A percentile compares a stretch with the other conserved stretches of the same genome.
phyloP scores from a whole-genome alignment of 768 basidiomycete genomes.

The Amanita fuliginea region DNA sequence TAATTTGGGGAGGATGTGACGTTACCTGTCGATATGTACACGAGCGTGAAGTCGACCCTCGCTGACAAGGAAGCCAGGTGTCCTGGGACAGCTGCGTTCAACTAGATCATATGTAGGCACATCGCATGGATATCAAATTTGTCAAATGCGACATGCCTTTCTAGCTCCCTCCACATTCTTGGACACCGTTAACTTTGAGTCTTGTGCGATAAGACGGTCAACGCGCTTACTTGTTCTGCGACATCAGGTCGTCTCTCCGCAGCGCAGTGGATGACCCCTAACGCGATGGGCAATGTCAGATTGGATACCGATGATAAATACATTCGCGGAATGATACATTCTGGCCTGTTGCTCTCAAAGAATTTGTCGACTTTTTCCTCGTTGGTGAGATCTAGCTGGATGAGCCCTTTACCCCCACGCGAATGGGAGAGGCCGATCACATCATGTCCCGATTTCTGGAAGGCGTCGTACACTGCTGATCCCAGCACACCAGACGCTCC shows the following conservation, averaged over 20 bases:
- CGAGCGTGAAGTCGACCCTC: slow-evolving; percentile 51
- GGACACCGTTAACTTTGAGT: not conserved
- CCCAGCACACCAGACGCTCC: slow-evolving; percentile 93
- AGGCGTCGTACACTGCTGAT: slow-evolving; percentile 60
- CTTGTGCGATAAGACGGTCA: too few species aligned
- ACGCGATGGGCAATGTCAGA: slow-evolving; percentile 5
- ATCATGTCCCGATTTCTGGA: slow-evolving; percentile 31
- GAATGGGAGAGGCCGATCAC: slow-evolving; percentile 68
- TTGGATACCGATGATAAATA: not conserved
- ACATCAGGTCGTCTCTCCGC: slow-evolving; percentile 91
- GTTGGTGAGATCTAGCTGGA: slow-evolving; percentile 61
- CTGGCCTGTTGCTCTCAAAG: slow-evolving; percentile 49
- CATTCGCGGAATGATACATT: slow-evolving; percentile 38
- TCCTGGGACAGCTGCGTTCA: slow-evolving; percentile 72
- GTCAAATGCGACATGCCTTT: not conserved
- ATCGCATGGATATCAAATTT: not conserved
- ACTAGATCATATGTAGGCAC: slow-evolving; percentile 28
- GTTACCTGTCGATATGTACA: slow-evolving; percentile 87
- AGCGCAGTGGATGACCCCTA: slow-evolving; percentile 90
- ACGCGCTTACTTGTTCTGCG: slow-evolving; percentile 80
- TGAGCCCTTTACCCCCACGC: slow-evolving; percentile 40
- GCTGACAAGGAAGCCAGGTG: slow-evolving; percentile 60
- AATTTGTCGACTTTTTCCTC: slow-evolving; percentile 37
- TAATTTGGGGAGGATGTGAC: not conserved
- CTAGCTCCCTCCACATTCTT: slow-evolving; percentile 6